Conservation (phyloP, 2,329 filamentous ascomycete genomes). For the Scortechinia acanthostroma region DNA sequence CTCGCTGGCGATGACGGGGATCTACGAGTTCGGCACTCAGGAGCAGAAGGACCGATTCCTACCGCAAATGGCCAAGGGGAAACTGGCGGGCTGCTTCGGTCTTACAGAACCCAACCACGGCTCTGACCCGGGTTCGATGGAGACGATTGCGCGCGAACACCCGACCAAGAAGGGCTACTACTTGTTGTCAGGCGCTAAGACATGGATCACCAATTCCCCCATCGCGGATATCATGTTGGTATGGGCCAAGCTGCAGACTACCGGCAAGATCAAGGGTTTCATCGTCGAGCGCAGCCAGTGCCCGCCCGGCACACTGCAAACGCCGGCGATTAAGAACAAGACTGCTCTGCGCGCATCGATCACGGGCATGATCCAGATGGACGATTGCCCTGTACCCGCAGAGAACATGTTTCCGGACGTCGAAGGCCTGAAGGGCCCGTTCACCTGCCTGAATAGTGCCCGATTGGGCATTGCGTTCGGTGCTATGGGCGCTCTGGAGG, state of each 20-base stretch:
- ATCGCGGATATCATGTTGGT: conserved; percentile 62
- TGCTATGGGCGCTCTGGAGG: conserved; percentile 61
- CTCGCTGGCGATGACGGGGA: conserved; percentile 63
- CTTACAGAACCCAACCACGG: conserved; percentile 64
- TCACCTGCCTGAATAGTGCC: conserved; percentile 62
- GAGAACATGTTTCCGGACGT: conserved; percentile 65
- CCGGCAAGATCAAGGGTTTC: conserved; percentile 61
- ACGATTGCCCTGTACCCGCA: conserved; percentile 56
- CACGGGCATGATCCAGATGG: conserved; percentile 67
- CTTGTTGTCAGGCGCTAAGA: conserved; percentile 56
- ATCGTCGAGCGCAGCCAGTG: conserved; percentile 54
- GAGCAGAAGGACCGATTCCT: conserved; percentile 62
- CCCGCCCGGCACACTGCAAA: conserved; percentile 59
- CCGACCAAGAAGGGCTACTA: conserved; percentile 60
- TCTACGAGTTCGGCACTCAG: conserved; percentile 58
- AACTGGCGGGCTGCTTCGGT: conserved; percentile 60
- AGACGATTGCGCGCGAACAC: conserved; percentile 57
- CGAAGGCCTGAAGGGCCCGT: conserved; percentile 56
- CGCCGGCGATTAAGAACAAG: conserved; percentile 61
- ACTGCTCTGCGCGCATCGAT: conserved; percentile 61
- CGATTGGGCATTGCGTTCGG: conserved; percentile 65
- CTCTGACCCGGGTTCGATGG: conserved; percentile 66
- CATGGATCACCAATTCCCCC: conserved; percentile 68
- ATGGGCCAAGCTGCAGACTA: conserved; percentile 56
- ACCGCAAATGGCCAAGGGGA: conserved; percentile 58